Base-by-base conservation (phyloP, 129 eudicot genomes). In the Glebionis coronaria region DNA sequence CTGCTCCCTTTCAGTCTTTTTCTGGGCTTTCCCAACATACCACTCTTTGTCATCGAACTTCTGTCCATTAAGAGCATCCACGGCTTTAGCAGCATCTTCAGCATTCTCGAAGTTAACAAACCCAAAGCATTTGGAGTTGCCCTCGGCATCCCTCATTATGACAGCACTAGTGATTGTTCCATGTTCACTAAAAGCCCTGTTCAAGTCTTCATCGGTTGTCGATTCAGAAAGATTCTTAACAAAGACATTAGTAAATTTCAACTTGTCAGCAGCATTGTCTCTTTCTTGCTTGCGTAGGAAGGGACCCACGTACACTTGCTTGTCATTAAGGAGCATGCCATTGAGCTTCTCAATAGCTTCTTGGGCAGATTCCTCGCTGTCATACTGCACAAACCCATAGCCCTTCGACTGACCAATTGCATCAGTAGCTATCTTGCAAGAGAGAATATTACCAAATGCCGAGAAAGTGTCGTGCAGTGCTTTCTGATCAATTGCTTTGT, bases 11-110 rank as follows among this genome's bases (percentile, higher is more conserved):
- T 93, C 98, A 51, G 74, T 72, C 79, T 88, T 93, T 59, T 88
- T 93, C 71, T 93, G 98, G 28, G 98, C 98, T 81, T 83, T 86
- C 12, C 98, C 97, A 51, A 93, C 98, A 73, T 71, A 93, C 98
- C 91, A 88, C 56, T 86, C 97, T 71, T 93, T 93, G 8, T 88
- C 81, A 74, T 88, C 95, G 81, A 93, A 28, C 69, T 76, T 86
- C 14, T 80, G 69, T 3, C 98, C 98, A 58, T 93, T 93, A n/a
- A 93, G 85, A 47, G 88, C 82, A 12, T 88, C 95, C 5, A 93
- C 97, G 66, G 97, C 86, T 69, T 56, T 86, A 5, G 88, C 95
- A 61, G 98, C 98, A 75, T 79, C 98, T 12, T 86, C 97, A 14
- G 96, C 81, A 73, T 83, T 82, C 70, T 93, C 98, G 76, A 86